Evolutionary conservation across 1,139 yeast genomes (phyloP), one percentile per base, ranked within the genome.

Genomic region (Lodderomyces oxycetoniae): DNA sequence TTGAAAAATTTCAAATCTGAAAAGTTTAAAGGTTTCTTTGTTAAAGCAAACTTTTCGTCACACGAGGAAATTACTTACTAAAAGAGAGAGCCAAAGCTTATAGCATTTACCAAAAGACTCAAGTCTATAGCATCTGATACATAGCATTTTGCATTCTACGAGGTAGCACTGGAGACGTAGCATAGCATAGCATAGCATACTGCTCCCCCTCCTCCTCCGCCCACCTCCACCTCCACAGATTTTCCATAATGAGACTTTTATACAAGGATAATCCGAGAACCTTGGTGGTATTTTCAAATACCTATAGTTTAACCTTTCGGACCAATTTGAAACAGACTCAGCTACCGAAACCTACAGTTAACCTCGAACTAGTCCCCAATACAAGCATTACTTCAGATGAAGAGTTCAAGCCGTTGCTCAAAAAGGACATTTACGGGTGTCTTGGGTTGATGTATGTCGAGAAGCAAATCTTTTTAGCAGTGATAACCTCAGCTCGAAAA

Each of bases 371-470:
- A 31, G 57, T 66, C 4, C 57, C 71, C 12, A 70, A 67, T 40
- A 52, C 56, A 1, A 57, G 59, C 14, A 57, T 73, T 42, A 53
- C 63, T 16, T 47, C 55, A 32, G 67, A 61, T 32, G 56, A 59
- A 11, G 69, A 69, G 2, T 81, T 63, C 52, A 68, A 63, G 41
- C 51, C 58, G 17, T 60, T 88, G 22, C 59, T 81, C 12, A 65
- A 67, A 19, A 67, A 75, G 14, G 81, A 81, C 17, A 71, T 85
- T 13, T 69, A 65, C 47, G 98, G 99, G 1, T 87, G 93, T 48
- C 59, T 91, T 15, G 99, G 99, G 0, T 62, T 93, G 32, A 81
- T 89, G 26, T 76, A 76, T 40, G 69, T 86, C 24, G 79, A 74
- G 13, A 64, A 66, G 8, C 82, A 84, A 40, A 74, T 79, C 1